These are phyloP conservation scores for Kwoniella newhampshirensis DNA, from an alignment of 768 basidiomycete genomes.

Conservation along the genomic window DNA sequence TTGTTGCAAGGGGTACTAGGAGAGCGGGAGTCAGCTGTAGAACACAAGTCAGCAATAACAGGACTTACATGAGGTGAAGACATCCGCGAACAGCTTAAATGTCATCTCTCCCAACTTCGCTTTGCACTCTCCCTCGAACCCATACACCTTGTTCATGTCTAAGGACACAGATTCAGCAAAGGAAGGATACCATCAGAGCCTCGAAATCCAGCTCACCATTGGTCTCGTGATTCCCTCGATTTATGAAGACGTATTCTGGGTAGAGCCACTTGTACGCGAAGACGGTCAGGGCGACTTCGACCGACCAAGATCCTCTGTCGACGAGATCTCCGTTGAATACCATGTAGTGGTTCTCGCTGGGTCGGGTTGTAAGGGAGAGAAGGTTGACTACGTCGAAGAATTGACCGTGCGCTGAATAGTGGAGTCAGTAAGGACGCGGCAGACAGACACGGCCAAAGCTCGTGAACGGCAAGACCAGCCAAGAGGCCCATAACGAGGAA, in stretches of 20 bases:
- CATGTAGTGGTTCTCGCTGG: slow-evolving; percentile 71
- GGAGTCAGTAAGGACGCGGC: neutral
- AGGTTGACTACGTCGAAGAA: slow-evolving; percentile 92
- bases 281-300: slow-evolving; percentile 72
- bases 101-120: slow-evolving; percentile 95
- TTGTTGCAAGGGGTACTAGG: slow-evolving; percentile 83
- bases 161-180: neutral
- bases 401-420: slow-evolving; percentile 61
- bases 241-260: slow-evolving; percentile 84
- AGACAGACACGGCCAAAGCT: slow-evolving; percentile 60
- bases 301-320: slow-evolving; percentile 62
- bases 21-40: slow-evolving; percentile 1
- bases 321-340: slow-evolving; percentile 71
- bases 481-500: too few relatives aligned
- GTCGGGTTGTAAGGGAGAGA: slow-evolving; percentile 78
- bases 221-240: slow-evolving; percentile 81
- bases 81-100: slow-evolving; percentile 93
- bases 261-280: slow-evolving; percentile 98
- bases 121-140: slow-evolving; percentile 74
- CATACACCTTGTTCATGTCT: slow-evolving; percentile 79
- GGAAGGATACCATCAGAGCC: too few relatives aligned
- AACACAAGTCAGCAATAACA: neutral
- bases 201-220: too few relatives aligned
- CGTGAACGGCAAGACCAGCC: slow-evolving; percentile 1
- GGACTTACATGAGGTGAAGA: slow-evolving; percentile 81